Evolutionary conservation across 345 rosid genomes (phyloP), one percentile per base, ranked within the genome.

Genomic region (Linum tenue): DNA sequence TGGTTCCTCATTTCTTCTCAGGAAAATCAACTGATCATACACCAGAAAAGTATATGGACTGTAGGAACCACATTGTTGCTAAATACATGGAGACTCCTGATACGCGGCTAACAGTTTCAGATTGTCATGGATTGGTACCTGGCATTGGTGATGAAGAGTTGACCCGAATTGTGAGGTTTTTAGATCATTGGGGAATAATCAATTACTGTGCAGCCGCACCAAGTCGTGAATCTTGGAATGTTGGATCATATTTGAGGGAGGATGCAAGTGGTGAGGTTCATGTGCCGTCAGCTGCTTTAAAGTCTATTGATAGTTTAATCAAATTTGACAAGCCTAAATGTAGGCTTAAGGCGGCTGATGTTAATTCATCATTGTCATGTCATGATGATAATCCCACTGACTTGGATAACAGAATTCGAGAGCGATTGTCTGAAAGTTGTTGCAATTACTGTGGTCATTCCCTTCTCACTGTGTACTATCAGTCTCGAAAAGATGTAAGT

Each of bases 141-240:
- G 86, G 86, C 71, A 64, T 86, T 61, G 85, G 75, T 38, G 14
- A 39, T 74, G 99, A 94, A 72, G 96, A 86, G 78, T 73, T 85
- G 70, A 75, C 83, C 31, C 83, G 97, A 59, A 92, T 94, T 66
- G 78, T 88, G 64, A 81, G 96, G 73, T 94, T 94, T 80, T 97
- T 94, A 76, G 90, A 94, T 78, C 97, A 94, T 56, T 94, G 99
- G 99, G 99, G 99, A 68, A 85, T 94, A 58, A 86, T 90, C 71
- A 94, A 94, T 79, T 94, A 90, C 72, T 88, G 89, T 85, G 88
- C 89, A 42, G 78, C 77, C 64, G 57, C 75, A 55, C 76, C 82
- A 65, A 80, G 59, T 59, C 75, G 73, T 67, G 90, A 80, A 69
- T 76, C 79, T 70, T 86, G 89, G 82, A 82, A 71, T 76, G 75